Evolutionary conservation across 1,284 basidiomycete species (phyloP), one percentile per base, ranked within the genome.

Genomic region (Ustilago nuda): DNA sequence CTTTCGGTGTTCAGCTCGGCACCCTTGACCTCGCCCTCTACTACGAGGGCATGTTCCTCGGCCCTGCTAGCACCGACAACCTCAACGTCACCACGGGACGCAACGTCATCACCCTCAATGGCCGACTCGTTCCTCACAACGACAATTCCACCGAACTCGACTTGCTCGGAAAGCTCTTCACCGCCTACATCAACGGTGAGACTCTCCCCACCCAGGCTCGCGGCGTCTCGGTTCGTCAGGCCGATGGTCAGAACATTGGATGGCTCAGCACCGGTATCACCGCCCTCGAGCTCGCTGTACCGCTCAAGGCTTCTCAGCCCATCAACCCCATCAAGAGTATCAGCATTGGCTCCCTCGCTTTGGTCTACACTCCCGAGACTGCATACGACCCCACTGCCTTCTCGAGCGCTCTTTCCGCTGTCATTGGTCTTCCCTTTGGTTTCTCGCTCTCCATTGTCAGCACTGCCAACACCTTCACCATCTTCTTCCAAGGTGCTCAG

Each of bases 371-470:
- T 8, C 83, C 88, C 63, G 83, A 87, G n/a, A 86, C 86, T 2
- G 89, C 91, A 39, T 93, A 91, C 90, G 86, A 87, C 23, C 92
- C 92, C 0, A 85, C 85, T 35, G 87, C 89, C 8, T 88, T 89
- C 66, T 92, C 91, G 76, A 88, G 89, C 72, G 88, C 89, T 9
- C 89, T 93, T 27, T 88, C 88, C 36, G 92, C 91, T 13, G 85
- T 84, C 39, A 87, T 93, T 73, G 91, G 88, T 66, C 86, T 93
- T 60, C 92, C 92, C 35, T 93, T 93, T 77, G 92, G 92, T n/a
- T 93, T 93, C 86, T 87, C 87, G 32, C 59, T 93, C 13, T 86
- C 87, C n/a, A 90, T 93, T 60, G 88, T 88, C 35, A 84, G 90
- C 77, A 92, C 93, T 36, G 87, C 89, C 82, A 93, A 93, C 56